Evolutionary conservation across 306 rosid genomes (phyloP).

Genomic region (Argentina anserina): DNA sequence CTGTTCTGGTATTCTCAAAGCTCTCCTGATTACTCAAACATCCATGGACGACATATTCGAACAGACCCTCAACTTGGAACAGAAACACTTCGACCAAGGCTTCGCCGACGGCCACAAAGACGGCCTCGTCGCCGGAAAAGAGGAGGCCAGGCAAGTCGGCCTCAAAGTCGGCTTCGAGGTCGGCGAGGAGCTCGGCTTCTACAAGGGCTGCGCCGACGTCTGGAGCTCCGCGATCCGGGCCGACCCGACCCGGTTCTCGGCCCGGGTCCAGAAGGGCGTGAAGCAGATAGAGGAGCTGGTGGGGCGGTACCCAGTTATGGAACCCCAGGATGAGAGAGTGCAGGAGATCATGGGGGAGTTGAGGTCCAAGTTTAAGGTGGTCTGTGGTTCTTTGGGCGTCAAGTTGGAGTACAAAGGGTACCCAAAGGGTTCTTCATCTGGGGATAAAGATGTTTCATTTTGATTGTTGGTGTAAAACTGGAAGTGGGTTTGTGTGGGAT

Average conservation of each 20-base stretch:
- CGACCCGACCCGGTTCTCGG: conserved; percentile 47
- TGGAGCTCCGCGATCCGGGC: conserved; percentile 53
- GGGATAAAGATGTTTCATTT: no score
- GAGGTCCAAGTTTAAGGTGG: conserved; percentile 67
- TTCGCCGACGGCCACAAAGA: conserved; percentile 53
- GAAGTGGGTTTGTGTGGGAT: background rate
- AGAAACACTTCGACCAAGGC: conserved; percentile 60
- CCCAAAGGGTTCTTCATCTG: conserved; percentile 37
- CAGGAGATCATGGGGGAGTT: conserved; percentile 65
- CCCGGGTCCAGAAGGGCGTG: conserved; percentile 44
- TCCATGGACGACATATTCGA: conserved; percentile 60
- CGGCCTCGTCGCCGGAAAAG: conserved; percentile 51
- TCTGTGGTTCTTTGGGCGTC: conserved; percentile 58
- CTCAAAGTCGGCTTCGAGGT: conserved; percentile 70
- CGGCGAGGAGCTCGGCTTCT: conserved; percentile 78
- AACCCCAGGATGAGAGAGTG: conserved; percentile 58
- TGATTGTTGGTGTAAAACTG: background rate
- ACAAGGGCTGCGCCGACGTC: conserved; percentile 52
- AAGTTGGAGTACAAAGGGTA: conserved; percentile 63
- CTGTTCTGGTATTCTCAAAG: no score
- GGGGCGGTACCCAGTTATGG: conserved; percentile 53
- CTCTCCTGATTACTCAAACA: background rate
- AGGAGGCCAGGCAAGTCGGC: conserved; percentile 64
- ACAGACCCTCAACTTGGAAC: conserved; percentile 58
- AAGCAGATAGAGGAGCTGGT: conserved; percentile 66